Conservation (phyloP, 257 asterid genomes). For the Nicotiana undulata region DNA sequence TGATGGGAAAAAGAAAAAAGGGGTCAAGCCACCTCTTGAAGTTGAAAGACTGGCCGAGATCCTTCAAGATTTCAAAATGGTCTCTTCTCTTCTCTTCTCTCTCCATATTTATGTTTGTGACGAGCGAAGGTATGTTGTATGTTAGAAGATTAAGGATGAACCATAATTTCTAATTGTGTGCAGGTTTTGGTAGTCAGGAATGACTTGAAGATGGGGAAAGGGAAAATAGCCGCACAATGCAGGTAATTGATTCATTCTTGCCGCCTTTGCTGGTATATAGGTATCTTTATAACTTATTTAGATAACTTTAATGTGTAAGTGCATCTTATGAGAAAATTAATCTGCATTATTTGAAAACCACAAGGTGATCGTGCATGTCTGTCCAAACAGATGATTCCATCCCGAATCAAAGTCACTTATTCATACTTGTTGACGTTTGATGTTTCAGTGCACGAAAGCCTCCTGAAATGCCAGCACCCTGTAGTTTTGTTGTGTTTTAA, state of each 20-base stretch:
- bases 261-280: not conserved
- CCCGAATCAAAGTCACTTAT: not conserved
- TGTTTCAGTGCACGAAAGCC: not conserved
- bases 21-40: conserved; percentile 49
- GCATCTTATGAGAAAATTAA: not conserved
- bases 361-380: not conserved
- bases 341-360: not conserved
- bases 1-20: conserved; percentile 39
- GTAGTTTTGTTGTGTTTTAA: not conserved
- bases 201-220: conserved; percentile 98
- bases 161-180: conserved; percentile 18
- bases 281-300: not conserved
- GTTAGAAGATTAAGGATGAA: conserved; percentile 5
- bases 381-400: not conserved
- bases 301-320: not conserved
- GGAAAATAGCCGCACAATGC: conserved; percentile 99
- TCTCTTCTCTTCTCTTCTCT: conserved; percentile 9
- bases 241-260: conserved; percentile 34
- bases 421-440: not conserved
- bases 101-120: not conserved
- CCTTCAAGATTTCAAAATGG: conserved; percentile 92
- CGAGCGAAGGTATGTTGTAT: not conserved
- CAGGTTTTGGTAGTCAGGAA: conserved; percentile 98
- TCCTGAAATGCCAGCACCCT: conserved; percentile 6
- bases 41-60: conserved; percentile 82